Conservation (phyloP, 2,329 filamentous ascomycete genomes). For the Ceratocystis smalleyi region DNA sequence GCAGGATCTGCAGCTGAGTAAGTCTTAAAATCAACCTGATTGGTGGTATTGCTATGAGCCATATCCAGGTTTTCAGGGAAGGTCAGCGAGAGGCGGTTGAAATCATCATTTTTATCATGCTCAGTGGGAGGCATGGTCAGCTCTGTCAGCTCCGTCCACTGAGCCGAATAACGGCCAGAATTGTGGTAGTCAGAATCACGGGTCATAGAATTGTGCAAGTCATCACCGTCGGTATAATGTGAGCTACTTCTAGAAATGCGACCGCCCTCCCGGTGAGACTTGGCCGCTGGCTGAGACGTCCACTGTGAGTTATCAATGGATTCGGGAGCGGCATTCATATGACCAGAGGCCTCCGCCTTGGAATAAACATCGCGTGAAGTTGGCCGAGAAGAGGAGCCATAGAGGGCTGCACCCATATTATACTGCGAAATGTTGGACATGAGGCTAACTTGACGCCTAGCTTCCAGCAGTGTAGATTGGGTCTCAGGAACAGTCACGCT, state of each 20-base stretch:
- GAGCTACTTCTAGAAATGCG: slow-evolving; percentile 15
- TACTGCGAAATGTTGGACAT: slow-evolving; percentile 17
- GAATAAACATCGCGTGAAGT: slow-evolving; percentile 9
- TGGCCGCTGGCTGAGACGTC: background rate
- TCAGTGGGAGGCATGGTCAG: slow-evolving; percentile 15
- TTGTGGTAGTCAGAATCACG: slow-evolving; percentile 10
- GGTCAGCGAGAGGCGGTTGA: slow-evolving; percentile 11
- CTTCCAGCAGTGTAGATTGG: slow-evolving; percentile 13
- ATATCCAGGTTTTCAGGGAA: slow-evolving; percentile 12
- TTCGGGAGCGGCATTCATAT: background rate
- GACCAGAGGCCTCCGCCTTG: background rate
- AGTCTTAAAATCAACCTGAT: background rate
- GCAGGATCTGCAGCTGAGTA: background rate
- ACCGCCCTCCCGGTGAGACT: slow-evolving; percentile 3
- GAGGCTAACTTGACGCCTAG: slow-evolving; percentile 15
- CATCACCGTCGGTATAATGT: slow-evolving; percentile 12
- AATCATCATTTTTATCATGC: slow-evolving; percentile 14
- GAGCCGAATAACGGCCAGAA: slow-evolving; percentile 13
- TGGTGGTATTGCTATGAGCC: background rate
- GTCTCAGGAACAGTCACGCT: slow-evolving; percentile 16
- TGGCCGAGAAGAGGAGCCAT: slow-evolving; percentile 10
- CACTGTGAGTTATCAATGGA: background rate
- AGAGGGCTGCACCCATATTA: slow-evolving; percentile 13
- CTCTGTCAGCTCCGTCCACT: slow-evolving; percentile 16
- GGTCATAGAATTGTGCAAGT: slow-evolving; percentile 7